Evolutionary conservation across 805 yeast genomes (phyloP).

Genomic region (Helenozyma baotianmanensis): DNA sequence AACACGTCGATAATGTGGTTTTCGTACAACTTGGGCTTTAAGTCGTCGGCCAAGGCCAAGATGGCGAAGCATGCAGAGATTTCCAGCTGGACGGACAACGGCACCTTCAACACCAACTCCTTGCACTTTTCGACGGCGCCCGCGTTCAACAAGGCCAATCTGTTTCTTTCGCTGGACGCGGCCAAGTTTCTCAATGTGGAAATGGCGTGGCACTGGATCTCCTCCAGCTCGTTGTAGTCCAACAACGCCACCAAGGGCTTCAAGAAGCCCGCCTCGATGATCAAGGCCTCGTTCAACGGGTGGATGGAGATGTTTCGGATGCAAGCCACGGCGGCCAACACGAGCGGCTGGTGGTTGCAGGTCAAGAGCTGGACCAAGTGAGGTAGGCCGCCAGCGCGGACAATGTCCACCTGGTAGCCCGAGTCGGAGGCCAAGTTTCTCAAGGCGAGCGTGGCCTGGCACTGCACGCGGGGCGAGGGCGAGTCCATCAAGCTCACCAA

Average conservation of each 20-base stretch:
- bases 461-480: slow-evolving; percentile 89
- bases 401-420: slow-evolving; percentile 92
- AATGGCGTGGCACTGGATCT: slow-evolving; percentile 97
- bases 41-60: slow-evolving; percentile 91
- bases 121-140: slow-evolving; percentile 94
- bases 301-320: slow-evolving; percentile 95
- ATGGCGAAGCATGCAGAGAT: slow-evolving; percentile 97
- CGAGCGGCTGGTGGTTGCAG: slow-evolving; percentile 85
- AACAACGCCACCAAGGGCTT: slow-evolving; percentile 83
- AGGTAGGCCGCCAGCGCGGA: slow-evolving; percentile 91
- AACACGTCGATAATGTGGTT: slow-evolving; percentile 83
- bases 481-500: slow-evolving; percentile 90
- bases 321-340: slow-evolving; percentile 96
- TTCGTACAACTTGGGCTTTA: slow-evolving; percentile 78
- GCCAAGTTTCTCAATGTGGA: slow-evolving; percentile 94
- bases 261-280: slow-evolving; percentile 94
- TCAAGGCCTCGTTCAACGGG: slow-evolving; percentile 91
- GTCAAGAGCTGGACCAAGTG: slow-evolving; percentile 87
- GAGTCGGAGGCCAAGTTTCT: slow-evolving; percentile 96
- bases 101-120: slow-evolving; percentile 76
- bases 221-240: slow-evolving; percentile 84
- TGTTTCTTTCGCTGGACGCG: slow-evolving; percentile 88
- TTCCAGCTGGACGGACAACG: slow-evolving; percentile 92
- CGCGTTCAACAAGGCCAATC: slow-evolving; percentile 86
- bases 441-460: slow-evolving; percentile 95